These are phyloP conservation scores for Wallacemonas sp. DNA, from an alignment of 208 protist species.

Conservation along the genomic window DNA sequence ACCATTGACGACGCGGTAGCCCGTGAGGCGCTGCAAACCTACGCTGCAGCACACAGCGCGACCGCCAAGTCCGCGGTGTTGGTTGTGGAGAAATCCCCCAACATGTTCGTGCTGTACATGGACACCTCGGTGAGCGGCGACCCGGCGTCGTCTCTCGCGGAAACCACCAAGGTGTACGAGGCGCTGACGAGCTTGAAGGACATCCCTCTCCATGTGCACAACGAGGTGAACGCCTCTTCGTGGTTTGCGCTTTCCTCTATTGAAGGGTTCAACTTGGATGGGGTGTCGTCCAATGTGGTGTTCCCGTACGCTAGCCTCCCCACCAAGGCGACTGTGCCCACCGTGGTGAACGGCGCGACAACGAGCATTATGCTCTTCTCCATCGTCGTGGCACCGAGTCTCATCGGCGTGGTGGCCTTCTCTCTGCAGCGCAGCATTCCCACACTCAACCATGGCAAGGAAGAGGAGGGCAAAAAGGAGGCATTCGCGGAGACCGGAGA, in stretches of 20 bases:
- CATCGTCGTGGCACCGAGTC: constrained; percentile 47
- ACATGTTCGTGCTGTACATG: constrained; percentile 36
- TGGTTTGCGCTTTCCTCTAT: constrained; percentile 43
- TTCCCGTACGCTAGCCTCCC: constrained; percentile 25
- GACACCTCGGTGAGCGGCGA: constrained; percentile 13
- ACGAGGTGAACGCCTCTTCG: constrained; percentile 20
- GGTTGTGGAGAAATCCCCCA: constrained; percentile 27
- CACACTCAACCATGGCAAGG: constrained; percentile 26
- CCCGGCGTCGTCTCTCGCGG: neutral
- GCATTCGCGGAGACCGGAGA: constrained; percentile 28
- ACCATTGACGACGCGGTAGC: constrained; percentile 24
- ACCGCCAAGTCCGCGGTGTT: constrained; percentile 19
- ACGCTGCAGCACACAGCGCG: constrained; percentile 3
- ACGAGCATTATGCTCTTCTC: constrained; percentile 56
- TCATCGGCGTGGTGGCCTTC: constrained; percentile 67
- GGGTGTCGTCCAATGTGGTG: constrained; percentile 18
- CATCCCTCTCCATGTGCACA: constrained; percentile 23
- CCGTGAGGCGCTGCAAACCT: constrained; percentile 4
- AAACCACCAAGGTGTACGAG: constrained; percentile 10
- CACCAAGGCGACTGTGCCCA: constrained; percentile 1
- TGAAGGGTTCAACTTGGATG: constrained; percentile 37
- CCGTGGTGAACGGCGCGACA: constrained; percentile 3
- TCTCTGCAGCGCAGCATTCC: constrained; percentile 68
- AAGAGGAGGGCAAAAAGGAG: constrained; percentile 20
- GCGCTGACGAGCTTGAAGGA: constrained; percentile 13